Evolutionary conservation across 306 rosid species (phyloP), one percentile per base, ranked within the genome.

Genomic region (Sicyos baderoa): DNA sequence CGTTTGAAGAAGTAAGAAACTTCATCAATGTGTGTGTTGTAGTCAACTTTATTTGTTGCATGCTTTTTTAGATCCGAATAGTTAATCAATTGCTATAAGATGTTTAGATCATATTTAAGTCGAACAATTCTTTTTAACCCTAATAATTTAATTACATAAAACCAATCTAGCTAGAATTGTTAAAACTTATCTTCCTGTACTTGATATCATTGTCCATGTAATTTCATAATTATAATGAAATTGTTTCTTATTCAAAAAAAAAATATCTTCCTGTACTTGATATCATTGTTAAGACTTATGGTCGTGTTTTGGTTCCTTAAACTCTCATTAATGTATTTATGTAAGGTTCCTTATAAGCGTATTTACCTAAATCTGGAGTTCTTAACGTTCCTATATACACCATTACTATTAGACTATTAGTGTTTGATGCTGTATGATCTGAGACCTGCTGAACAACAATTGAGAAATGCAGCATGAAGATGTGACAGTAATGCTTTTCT

Each of bases 1-100:
- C 73, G 72, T 80, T 47, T 71, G 65, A 76, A 76, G 81, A 74
- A 72, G 76, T 82, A 74, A 74, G 79, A 55, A 69, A 70, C 75
- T 58, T 80, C 77, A 81, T 79, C 75, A 16, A 22, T 73, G 22
- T 44, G 62, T 59, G 53, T 65, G 17, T 49, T 48, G 44, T 42
- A 23, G 23, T 74, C 62, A 22, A 42, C 27, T 62, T 72, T 67
- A 56, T 78, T 40, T 53, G 23, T 59, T 68, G 59, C 72, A 27
- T 53, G 64, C 48, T 70, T 49, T 40, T 48, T 48, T 56, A 47
- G 35, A 72, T 68, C 29, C 73, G 32, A 54, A 25, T 37, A 42
- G 62, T 74, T 51, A 22, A 10, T 51, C 42, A 40, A 3, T 68
- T 27, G 23, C 47, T 52, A 45, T 63, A 18, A 49, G 54, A 68